phyloP scores from a whole-genome alignment of 257 asterid species.

The Solanum okadae region DNA sequence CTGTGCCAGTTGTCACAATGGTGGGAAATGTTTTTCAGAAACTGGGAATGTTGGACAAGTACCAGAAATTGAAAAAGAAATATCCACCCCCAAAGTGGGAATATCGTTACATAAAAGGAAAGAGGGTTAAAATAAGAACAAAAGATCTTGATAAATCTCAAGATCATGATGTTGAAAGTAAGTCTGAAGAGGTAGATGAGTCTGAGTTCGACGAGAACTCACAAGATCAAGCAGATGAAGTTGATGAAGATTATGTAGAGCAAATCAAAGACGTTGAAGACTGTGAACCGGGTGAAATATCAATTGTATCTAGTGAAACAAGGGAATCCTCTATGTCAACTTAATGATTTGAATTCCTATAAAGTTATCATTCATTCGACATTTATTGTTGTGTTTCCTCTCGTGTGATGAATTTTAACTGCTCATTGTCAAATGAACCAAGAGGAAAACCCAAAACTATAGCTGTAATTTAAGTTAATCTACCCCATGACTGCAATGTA shows the following conservation, averaged over 20 bases:
- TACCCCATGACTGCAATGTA: not conserved
- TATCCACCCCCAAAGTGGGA: conserved; percentile 88
- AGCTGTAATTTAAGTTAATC: not conserved
- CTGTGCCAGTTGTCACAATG: conserved; percentile 43
- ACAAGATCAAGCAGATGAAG: conserved; percentile 17
- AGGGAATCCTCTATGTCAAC: not conserved
- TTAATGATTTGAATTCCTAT: not conserved
- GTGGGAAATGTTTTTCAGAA: conserved; percentile 68
- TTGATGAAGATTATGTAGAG: conserved; percentile 1
- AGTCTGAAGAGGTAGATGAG: conserved; percentile 14
- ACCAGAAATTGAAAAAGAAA: conserved; percentile 51
- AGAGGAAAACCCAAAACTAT: not conserved
- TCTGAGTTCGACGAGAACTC: conserved; percentile 9
- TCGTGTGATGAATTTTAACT: not conserved
- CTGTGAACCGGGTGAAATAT: not conserved
- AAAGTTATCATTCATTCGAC: not conserved
- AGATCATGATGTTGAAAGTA: not conserved
- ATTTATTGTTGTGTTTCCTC: not conserved
- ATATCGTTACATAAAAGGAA: conserved; percentile 64
- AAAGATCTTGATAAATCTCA: conserved; percentile 15
- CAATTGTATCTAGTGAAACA: conserved; percentile 7
- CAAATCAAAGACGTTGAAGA: conserved; percentile 5
- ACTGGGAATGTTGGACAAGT: conserved; percentile 73
- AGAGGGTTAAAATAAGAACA: conserved; percentile 57
- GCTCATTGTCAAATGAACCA: not conserved